phyloP scores from a whole-genome alignment of 371 early-diverging fungal species.

The Mucor irregularis region DNA sequence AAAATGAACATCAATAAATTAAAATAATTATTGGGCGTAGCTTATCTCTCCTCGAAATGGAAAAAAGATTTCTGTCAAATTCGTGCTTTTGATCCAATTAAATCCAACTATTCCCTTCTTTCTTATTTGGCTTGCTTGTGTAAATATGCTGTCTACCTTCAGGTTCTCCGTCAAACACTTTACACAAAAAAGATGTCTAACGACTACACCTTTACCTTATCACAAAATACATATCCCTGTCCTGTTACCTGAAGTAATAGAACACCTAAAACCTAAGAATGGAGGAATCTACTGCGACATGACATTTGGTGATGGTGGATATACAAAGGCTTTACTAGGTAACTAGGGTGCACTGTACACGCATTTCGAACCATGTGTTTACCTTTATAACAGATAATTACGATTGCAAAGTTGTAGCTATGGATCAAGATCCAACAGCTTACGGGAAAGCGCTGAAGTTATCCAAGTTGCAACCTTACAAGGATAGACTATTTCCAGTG shows the following conservation, averaged over 20 bases:
- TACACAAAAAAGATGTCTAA: neutral
- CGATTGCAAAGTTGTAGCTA: constrained; percentile 66
- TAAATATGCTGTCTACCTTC: neutral
- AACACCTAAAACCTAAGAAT: constrained; percentile 29
- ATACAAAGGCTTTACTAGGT: constrained; percentile 65
- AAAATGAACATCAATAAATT: too few species aligned
- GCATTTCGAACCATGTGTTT: neutral
- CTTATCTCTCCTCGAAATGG: too few species aligned
- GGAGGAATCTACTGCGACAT: constrained; percentile 57
- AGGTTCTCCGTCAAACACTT: neutral
- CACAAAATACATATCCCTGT: constrained; percentile 40
- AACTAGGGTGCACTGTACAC: neutral
- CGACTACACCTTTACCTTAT: constrained; percentile 18
- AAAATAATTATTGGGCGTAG: too few species aligned
- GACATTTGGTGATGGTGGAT: constrained; percentile 79
- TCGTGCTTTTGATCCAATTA: too few species aligned
- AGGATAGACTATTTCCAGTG: constrained; percentile 48
- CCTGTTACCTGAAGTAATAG: constrained; percentile 34
- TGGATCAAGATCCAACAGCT: constrained; percentile 76
- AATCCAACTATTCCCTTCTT: constrained; percentile 4
- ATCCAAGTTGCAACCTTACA: constrained; percentile 39
- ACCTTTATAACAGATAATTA: constrained; percentile 32
- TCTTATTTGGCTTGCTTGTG: neutral
- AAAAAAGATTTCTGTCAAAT: too few species aligned
- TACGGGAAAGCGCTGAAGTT: constrained; percentile 57